Evolutionary conservation across 2,329 filamentous ascomycete species (phyloP), one percentile per base, ranked within the genome.

Genomic region (Myriosclerotinia duriaeana): DNA sequence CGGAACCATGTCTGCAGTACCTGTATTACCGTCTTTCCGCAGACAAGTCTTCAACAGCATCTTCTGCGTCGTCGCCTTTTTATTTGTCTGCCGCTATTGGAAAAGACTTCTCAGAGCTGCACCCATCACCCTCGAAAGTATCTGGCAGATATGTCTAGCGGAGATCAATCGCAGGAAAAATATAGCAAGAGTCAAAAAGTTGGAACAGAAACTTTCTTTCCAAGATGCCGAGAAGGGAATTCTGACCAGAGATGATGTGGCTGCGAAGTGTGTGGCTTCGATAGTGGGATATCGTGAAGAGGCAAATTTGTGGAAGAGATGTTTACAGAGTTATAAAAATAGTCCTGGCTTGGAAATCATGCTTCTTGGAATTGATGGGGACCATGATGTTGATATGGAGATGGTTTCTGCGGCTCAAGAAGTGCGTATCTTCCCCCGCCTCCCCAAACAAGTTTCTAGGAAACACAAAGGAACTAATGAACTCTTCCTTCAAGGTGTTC

Each of bases 281-380:
- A 67, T 70, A 26, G 69, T 70, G 38, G 69, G 69, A 50, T 70
- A 70, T 53, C 65, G 69, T 14, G 69, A 70, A 40, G 69, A 70
- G 36, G 58, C 65, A 15, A 53, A 50, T 52, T n/a, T 70, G 38
- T 70, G 62, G 56, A 66, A 63, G 38, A 70, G 60, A 56, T 69
- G 65, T 34, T 55, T 70, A 54, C 67, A 70, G 59, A 70, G 69
- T 60, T 70, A 70, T 44, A 50, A 20, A 12, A 60, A 64, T 48
- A 61, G 62, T 34, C 67, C 69, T 9, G 69, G 69, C 7, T 42
- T 70, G 53, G 69, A 69, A 53, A 60, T 66, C 9, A 60, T 70
- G 65, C 61, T 66, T 30, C 65, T 70, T 38, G 67, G 67, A 5
- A 68, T 70, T n/a, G 69, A 70, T 66, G 69, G 69, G 5, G 69